Conservation (phyloP, 192 early-diverging fungal species). For the Backusella tuberculispora region DNA sequence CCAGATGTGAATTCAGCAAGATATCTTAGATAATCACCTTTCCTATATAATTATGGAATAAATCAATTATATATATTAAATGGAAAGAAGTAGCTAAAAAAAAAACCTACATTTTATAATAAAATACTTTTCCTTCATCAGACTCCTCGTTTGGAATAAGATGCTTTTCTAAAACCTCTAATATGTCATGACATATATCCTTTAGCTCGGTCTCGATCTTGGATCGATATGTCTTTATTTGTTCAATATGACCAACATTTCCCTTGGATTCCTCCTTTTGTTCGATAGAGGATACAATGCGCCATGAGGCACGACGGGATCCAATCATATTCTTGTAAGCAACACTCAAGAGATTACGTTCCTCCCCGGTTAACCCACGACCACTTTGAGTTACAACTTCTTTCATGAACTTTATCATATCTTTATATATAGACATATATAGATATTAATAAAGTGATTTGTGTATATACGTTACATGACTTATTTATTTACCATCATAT, state of each 20-base stretch:
- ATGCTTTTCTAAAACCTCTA: slow-evolving; percentile 77
- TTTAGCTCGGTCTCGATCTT: slow-evolving; percentile 93
- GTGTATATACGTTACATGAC: not conserved
- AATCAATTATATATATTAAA: slow-evolving; percentile 53
- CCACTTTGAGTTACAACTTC: slow-evolving; percentile 50
- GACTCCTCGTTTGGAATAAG: slow-evolving; percentile 87
- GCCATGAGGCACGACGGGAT: slow-evolving; percentile 97
- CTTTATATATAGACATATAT: too few species aligned
- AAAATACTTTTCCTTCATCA: slow-evolving; percentile 97
- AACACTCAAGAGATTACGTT: slow-evolving; percentile 75
- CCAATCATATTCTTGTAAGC: slow-evolving; percentile 96
- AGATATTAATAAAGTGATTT: not conserved
- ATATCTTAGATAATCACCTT: slow-evolving; percentile 98
- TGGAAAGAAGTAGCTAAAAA: not conserved
- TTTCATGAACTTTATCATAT: slow-evolving; percentile 27
- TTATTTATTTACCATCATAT: slow-evolving; percentile 81
- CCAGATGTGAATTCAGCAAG: slow-evolving; percentile 91
- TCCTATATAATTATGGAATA: slow-evolving; percentile 57
- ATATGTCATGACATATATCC: slow-evolving; percentile 92
- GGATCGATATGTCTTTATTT: slow-evolving; percentile 87
- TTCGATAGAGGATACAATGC: slow-evolving; percentile 98
- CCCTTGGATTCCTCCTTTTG: slow-evolving; percentile 96
- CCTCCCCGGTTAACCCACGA: slow-evolving; percentile 69
- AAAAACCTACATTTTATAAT: slow-evolving; percentile 88
- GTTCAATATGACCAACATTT: slow-evolving; percentile 83